Evolutionary conservation across 2,329 filamentous ascomycete genomes (phyloP).

Genomic region (Colletotrichum agaves): DNA sequence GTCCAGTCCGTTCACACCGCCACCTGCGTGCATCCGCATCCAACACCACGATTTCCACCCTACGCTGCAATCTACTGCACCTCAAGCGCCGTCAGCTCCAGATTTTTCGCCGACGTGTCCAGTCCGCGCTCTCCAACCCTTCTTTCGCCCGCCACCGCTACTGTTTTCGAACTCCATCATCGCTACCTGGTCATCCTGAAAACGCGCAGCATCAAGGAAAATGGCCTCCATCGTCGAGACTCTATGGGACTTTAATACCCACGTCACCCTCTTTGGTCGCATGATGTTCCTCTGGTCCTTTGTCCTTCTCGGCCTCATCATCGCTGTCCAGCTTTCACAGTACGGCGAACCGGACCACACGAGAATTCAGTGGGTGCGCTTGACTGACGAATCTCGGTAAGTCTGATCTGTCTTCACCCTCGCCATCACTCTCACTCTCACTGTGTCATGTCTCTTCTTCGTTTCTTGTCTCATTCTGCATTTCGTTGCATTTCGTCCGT

Average conservation of each 20-base stretch:
- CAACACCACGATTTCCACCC: conserved; percentile 15
- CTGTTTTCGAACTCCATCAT: not conserved
- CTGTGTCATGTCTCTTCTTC: not conserved
- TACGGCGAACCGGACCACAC: conserved; percentile 27
- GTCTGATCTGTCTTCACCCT: not conserved
- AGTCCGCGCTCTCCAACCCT: conserved; percentile 1
- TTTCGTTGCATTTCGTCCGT: not conserved
- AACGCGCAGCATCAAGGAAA: conserved; percentile 1
- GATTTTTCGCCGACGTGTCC: conserved; percentile 11
- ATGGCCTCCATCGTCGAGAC: conserved; percentile 22
- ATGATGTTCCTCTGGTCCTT: conserved; percentile 39
- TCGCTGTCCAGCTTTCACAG: conserved; percentile 40
- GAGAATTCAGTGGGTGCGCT: conserved; percentile 38
- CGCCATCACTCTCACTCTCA: not conserved
- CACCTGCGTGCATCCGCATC: conserved; percentile 16
- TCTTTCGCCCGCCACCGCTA: conserved; percentile 12
- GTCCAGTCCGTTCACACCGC: conserved; percentile 22
- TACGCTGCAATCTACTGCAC: conserved; percentile 21
- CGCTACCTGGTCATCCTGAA: not conserved
- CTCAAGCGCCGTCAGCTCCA: conserved; percentile 5
- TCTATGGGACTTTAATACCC: conserved; percentile 35
- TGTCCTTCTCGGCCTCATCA: conserved; percentile 38
- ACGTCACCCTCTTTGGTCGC: conserved; percentile 37
- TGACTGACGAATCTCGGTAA: conserved; percentile 39
- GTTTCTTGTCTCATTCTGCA: not conserved